These are phyloP conservation scores for Delitschia confertaspora DNA, from an alignment of 495 filamentous ascomycete genomes.

Conservation along the genomic window DNA sequence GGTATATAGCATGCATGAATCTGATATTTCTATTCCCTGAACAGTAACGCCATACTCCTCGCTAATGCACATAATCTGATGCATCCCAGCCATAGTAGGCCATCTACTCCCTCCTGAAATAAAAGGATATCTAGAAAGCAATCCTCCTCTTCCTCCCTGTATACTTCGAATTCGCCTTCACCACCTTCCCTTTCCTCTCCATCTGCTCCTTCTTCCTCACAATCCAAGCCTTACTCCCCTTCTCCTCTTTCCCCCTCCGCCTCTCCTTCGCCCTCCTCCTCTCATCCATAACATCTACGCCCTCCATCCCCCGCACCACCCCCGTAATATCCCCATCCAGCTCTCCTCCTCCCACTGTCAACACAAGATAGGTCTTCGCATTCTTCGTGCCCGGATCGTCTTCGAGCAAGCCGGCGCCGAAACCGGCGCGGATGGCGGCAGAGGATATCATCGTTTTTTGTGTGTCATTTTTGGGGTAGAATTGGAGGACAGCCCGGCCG, in stretches of 20 bases:
- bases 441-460: conserved; percentile 84
- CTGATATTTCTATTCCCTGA: conserved; percentile 13
- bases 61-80: conserved; percentile 19
- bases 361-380: conserved; percentile 83
- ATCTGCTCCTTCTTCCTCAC: conserved; percentile 92
- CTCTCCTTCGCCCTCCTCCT: conserved; percentile 44
- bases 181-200: conserved; percentile 86
- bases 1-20: conserved; percentile 21
- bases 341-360: conserved; percentile 80
- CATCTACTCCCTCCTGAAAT: too few relatives aligned
- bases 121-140: conserved; percentile 39
- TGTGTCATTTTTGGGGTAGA: conserved; percentile 91
- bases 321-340: conserved; percentile 70
- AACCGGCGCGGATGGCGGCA: conserved; percentile 86
- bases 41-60: conserved; percentile 1
- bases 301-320: conserved; percentile 77
- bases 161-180: conserved; percentile 83
- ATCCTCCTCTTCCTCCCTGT: conserved; percentile 77
- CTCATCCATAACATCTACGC: conserved; percentile 72
- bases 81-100: too few relatives aligned
- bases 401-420: conserved; percentile 88
- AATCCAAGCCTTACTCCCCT: conserved; percentile 86
- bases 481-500: conserved; percentile 88
- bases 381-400: conserved; percentile 96
- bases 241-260: conserved; percentile 48